Evolutionary conservation across 2,329 filamentous ascomycete genomes (phyloP).

Genomic region (Fusarium liriodendri): DNA sequence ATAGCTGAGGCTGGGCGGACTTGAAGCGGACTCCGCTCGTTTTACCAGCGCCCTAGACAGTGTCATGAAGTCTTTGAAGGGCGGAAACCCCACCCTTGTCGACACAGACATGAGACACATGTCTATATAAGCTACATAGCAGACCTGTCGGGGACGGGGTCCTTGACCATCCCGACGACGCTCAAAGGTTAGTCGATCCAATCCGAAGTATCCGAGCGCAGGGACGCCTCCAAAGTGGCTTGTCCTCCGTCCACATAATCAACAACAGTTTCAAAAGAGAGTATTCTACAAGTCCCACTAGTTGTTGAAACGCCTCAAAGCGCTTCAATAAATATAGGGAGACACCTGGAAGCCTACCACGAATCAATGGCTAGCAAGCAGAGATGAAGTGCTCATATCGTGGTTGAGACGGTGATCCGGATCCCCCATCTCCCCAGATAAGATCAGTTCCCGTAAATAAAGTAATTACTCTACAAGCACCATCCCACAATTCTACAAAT

Average conservation of each 20-base stretch:
- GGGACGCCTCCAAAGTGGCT: too few relatives aligned
- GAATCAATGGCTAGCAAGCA: background rate
- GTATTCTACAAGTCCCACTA: background rate
- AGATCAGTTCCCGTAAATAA: background rate
- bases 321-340: too few relatives aligned
- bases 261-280: background rate
- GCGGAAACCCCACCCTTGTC: background rate
- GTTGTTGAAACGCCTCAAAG: too few relatives aligned
- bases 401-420: too few relatives aligned
- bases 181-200: background rate
- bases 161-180: constrained; percentile 5
- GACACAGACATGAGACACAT: constrained; percentile 17
- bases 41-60: too few relatives aligned
- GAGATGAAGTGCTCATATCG: background rate
- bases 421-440: background rate
- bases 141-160: constrained; percentile 7
- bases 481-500: background rate
- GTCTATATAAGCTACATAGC: constrained; percentile 17
- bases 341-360: background rate
- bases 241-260: background rate
- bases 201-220: background rate
- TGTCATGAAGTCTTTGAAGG: too few relatives aligned
- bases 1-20: too few relatives aligned
- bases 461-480: background rate
- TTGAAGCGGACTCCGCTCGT: too few relatives aligned